Percentiles rank a stretch among this genome's conserved stretches.
These are phyloP conservation scores for Waltergamsia citrina DNA, from an alignment of 2,329 filamentous ascomycete genomes.

Conservation along the genomic window DNA sequence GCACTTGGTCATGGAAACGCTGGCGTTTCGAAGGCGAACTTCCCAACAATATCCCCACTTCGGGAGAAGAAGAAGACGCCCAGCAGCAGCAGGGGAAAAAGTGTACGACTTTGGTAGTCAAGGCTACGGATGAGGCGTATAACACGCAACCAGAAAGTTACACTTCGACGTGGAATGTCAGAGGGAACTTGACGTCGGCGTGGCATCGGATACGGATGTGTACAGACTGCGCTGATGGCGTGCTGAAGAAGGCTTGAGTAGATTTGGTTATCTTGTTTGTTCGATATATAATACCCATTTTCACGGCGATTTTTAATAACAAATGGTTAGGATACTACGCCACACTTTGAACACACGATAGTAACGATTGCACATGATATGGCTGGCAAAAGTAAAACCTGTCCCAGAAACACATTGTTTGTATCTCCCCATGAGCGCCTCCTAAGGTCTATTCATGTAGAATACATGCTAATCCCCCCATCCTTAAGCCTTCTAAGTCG, in stretches of 20 bases:
- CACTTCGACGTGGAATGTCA: constrained; percentile 50
- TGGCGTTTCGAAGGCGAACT: constrained; percentile 48
- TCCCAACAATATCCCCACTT: no score
- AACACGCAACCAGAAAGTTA: constrained; percentile 57
- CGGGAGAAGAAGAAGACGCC: constrained; percentile 15
- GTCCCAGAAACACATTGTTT: no score
- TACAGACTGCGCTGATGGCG: constrained; percentile 15
- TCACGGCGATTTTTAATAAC: background rate
- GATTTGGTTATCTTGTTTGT: background rate
- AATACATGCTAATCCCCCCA: background rate
- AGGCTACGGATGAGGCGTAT: constrained; percentile 57
- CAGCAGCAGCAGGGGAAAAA: constrained; percentile 3
- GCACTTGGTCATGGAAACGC: constrained; percentile 53
- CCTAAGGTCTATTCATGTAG: constrained; percentile 5
- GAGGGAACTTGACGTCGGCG: constrained; percentile 57
- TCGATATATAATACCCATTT: background rate
- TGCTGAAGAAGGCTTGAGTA: background rate
- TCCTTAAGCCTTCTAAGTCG: background rate
- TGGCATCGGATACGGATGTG: constrained; percentile 49
- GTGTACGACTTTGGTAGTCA: constrained; percentile 49
- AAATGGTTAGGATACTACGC: background rate
- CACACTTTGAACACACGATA: background rate
- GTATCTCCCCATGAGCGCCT: no score
- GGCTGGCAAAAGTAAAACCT: no score
- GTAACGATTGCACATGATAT: constrained; percentile 2